These are phyloP conservation scores for Pseudocercospora fijiensis DNA, from an alignment of 2,329 filamentous ascomycete genomes.

Conservation along the genomic window DNA sequence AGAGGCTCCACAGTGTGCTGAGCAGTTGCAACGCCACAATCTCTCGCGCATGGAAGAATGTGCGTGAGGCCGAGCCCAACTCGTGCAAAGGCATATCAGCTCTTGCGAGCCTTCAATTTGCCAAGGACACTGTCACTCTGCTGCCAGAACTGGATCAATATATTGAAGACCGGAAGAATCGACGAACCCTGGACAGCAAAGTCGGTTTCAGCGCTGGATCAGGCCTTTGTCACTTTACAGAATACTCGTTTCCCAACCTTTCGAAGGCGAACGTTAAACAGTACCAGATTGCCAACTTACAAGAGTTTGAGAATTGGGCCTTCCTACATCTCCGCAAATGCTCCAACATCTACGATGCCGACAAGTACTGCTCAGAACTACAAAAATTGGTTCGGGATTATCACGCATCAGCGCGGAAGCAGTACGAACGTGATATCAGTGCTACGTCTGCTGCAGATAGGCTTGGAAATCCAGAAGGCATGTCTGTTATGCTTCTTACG, in stretches of 20 bases:
- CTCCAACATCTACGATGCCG: neutral
- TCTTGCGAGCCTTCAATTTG: neutral
- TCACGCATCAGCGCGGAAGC: neutral
- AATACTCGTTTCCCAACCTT: constrained; percentile 19
- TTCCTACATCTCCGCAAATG: neutral
- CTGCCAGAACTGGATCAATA: neutral
- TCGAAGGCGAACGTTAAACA: neutral
- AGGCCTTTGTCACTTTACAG: constrained; percentile 1
- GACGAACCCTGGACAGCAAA: neutral
- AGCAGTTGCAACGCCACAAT: constrained; percentile 3
- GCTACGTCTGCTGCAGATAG: neutral
- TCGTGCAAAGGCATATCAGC: neutral
- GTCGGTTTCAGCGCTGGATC: neutral
- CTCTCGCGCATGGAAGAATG: neutral
- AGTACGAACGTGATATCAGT: neutral
- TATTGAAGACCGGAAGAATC: neutral
- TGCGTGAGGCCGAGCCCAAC: constrained; percentile 1
- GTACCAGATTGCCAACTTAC: constrained; percentile 11
- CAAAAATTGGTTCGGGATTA: neutral
- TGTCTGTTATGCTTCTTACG: constrained; percentile 49
- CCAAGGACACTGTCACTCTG: constrained; percentile 31
- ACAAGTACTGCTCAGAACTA: neutral
- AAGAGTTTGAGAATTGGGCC: constrained; percentile 15
- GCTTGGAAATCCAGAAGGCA: constrained; percentile 11
- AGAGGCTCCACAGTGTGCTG: constrained; percentile 4